phyloP scores from a whole-genome alignment of 139 green algal species.

The Chlorella sp. region DNA sequence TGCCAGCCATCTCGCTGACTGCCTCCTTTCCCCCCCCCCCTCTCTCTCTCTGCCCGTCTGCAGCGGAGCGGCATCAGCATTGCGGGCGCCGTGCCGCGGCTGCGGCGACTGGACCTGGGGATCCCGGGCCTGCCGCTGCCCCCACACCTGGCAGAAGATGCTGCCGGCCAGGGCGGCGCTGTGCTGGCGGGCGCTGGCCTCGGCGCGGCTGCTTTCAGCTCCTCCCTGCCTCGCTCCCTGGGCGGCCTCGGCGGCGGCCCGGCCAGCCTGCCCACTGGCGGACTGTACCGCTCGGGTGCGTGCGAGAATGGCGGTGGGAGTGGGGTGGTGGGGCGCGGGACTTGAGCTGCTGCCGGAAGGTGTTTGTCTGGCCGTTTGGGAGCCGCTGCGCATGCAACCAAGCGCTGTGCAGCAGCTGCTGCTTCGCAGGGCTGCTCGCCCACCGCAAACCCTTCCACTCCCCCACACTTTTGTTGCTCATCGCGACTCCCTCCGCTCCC shows the following conservation, averaged over 20 bases:
- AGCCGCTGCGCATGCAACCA: too few species aligned
- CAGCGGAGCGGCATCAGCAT: conserved; percentile 27
- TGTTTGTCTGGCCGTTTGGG: too few species aligned
- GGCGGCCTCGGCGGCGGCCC: not conserved
- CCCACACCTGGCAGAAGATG: not conserved
- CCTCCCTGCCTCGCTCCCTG: not conserved
- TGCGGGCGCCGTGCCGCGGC: not conserved
- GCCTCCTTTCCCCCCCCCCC: not conserved
- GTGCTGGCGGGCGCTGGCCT: not conserved
- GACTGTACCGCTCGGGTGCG: not conserved
- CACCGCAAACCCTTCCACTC: too few species aligned
- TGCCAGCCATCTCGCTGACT: too few species aligned
- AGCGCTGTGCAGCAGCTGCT: too few species aligned
- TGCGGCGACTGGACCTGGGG: not conserved
- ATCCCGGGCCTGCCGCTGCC: conserved; percentile 10
- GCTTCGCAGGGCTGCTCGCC: too few species aligned
- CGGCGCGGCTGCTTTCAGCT: not conserved
- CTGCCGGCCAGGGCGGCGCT: not conserved
- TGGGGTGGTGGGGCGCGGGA: too few species aligned
- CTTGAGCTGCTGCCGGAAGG: too few species aligned
- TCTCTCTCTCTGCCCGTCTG: not conserved
- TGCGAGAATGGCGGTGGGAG: not conserved
- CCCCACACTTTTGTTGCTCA: too few species aligned
- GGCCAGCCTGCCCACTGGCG: not conserved
- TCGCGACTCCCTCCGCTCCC: too few species aligned